phyloP scores from a whole-genome alignment of 2,329 filamentous ascomycete species.

The Colletotrichum lindemuthianum region DNA sequence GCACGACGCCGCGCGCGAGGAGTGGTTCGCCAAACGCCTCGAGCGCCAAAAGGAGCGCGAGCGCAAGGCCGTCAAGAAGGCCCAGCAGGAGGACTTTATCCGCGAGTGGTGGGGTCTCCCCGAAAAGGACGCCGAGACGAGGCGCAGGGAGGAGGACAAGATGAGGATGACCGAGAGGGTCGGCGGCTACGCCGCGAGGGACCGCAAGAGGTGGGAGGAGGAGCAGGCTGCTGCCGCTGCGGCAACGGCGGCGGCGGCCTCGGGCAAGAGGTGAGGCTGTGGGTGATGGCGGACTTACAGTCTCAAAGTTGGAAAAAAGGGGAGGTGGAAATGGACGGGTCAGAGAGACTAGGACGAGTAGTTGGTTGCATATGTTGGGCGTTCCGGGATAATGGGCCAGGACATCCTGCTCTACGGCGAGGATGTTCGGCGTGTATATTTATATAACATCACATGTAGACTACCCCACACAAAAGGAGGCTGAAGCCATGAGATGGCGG shows the following conservation, averaged over 20 bases:
- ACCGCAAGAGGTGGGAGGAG: constrained; percentile 43
- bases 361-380: constrained; percentile 32
- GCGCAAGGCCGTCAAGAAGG: constrained; percentile 66
- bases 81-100: constrained; percentile 72
- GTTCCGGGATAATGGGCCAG: constrained; percentile 32
- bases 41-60: constrained; percentile 76
- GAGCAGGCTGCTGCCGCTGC: constrained; percentile 15
- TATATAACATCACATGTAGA: constrained; percentile 26
- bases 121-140: constrained; percentile 62
- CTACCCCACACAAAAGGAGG: constrained; percentile 24
- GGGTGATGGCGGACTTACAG: constrained; percentile 6
- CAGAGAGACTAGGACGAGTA: neutral
- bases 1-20: constrained; percentile 87
- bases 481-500: constrained; percentile 14
- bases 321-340: neutral
- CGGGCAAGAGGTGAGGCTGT: constrained; percentile 15
- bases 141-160: constrained; percentile 63
- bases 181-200: constrained; percentile 60
- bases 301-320: neutral
- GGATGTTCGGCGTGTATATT: constrained; percentile 32
- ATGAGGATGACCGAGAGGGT: constrained; percentile 61
- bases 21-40: constrained; percentile 87
- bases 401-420: constrained; percentile 35
- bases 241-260: constrained; percentile 5
- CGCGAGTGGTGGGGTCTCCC: constrained; percentile 75